Evolutionary conservation across 345 rosid genomes (phyloP), one percentile per base, ranked within the genome.

Genomic region (Populus euphratica): DNA sequence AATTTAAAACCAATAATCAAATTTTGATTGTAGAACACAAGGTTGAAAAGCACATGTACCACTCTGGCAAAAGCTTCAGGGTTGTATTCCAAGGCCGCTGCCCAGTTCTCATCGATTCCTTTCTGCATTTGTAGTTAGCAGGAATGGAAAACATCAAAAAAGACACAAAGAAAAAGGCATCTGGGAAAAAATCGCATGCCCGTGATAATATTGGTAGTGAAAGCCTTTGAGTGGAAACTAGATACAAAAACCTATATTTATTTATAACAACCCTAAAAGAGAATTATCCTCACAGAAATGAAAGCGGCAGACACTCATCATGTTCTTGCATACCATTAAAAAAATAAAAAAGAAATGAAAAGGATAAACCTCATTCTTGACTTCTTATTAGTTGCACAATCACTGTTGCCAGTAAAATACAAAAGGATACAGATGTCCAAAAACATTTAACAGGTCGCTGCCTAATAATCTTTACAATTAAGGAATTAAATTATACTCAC

Each of bases 51-150:
- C 73, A 75, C 75, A 85, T 95, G 63, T 91, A 96, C 99, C 96
- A 96, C 99, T 84, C 98, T 86, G 59, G 98, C 99, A 87, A 96
- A 96, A 86, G 90, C 97, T 87, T 96, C 99, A 73, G 98, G 99
- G 75, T 96, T 93, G 84, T 96, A 70, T 82, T 96, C 98, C 85
- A 96, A 85, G 73, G 98, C 98, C 83, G 99, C 99, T 84, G 88
- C 99, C 99, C 98, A 91, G 73, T 96, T 96, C 85, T 96, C 99
- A 87, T 96, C 99, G 78, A 96, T 96, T 78, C 99, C 99, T 91
- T 92, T 93, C 99, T 96, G 93, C 80, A 81, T 61, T 77, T 27
- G 49, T 43, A 78, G 78, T 76, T 17, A 74, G 71, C 65, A 70
- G 59, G 6, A 38, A 25, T 44, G 54, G 39, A 67, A 68, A 73